Base-by-base conservation (phyloP, 768 basidiomycete genomes). In the Flagelloscypha sp. region DNA sequence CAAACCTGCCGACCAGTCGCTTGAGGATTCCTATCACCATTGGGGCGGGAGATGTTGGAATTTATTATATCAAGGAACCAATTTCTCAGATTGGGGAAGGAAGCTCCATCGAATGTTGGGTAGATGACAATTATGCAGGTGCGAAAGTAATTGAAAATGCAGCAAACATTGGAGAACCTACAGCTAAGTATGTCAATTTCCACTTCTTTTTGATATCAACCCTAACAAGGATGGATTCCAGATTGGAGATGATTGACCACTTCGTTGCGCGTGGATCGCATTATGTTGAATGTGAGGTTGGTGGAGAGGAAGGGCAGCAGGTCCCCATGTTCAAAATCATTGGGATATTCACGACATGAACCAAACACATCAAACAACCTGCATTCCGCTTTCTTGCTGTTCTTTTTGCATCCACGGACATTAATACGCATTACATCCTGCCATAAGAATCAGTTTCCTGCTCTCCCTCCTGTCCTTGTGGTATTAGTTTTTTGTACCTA, bases 71-170 rank as follows among this genome's bases (percentile, higher is more conserved):
- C 21, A 73, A 73, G 54, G 88, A 90, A 42, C 81, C 87, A 8
- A 60, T 67, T 32, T 50, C 48, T 17, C 54, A 62, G 12, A 65
- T 76, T 23, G 78, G 73, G 5, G 63, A 73, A 41, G 83, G 86
- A 21, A 79, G 79, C 47, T 68, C 72, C 35, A 66, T 93, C 3
- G 76, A 85, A 48, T 98, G 95, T 55, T 98, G 94, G 94, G 95
- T 99, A 21, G 95, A 99, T 56, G 93, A 99, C 56, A 99, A 99
- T 53, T 74, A 79, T 44, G 59, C 48, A 0, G 94, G 95, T 4
- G 80, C 77, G 19, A 75, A 74, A 41, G 68, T 78, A 27, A 67
- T 97, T 38, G 75, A 79, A 55, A 93, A 97, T 50, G 76, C 75
- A 2, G 86, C 68, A 3, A 75, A 83, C 38, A 62, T 79, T 5